phyloP scores from a whole-genome alignment of 2,329 filamentous ascomycete species.

The Aspergillus sp. region DNA sequence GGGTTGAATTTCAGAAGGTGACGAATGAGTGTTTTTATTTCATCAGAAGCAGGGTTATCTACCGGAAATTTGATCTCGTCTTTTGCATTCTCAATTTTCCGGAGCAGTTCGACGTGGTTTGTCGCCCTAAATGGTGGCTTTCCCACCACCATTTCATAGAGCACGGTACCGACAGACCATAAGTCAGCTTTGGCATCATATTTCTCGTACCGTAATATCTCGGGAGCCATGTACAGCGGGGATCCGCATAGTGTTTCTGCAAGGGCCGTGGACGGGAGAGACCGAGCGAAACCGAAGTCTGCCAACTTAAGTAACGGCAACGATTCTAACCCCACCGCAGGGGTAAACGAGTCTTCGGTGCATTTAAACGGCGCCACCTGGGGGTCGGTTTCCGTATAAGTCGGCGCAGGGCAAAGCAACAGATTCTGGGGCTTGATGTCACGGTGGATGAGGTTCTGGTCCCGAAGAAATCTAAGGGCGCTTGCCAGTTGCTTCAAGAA shows the following conservation, averaged over 20 bases:
- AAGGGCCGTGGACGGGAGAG: conserved; percentile 83
- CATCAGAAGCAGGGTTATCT: conserved; percentile 68
- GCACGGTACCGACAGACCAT: conserved; percentile 94
- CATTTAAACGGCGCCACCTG: conserved; percentile 71
- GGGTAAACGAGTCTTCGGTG: conserved; percentile 77
- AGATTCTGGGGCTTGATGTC: conserved; percentile 98
- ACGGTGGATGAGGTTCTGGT: conserved; percentile 86
- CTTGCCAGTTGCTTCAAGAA: conserved; percentile 94
- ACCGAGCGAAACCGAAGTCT: conserved; percentile 97
- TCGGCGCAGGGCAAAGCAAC: conserved; percentile 77
- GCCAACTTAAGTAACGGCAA: conserved; percentile 96
- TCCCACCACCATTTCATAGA: conserved; percentile 93
- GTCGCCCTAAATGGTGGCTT: conserved; percentile 86
- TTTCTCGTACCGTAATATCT: conserved; percentile 94
- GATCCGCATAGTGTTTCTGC: conserved; percentile 97
- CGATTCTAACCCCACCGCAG: conserved; percentile 75
- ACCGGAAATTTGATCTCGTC: conserved; percentile 81
- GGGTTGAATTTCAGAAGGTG: conserved; percentile 81
- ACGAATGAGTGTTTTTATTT: conserved; percentile 79
- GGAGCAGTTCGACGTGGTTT: conserved; percentile 91
- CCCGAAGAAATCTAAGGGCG: conserved; percentile 82
- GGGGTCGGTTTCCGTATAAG: conserved; percentile 65
- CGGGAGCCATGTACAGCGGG: conserved; percentile 96
- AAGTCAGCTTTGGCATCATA: conserved; percentile 96
- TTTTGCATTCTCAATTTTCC: conserved; percentile 85